These are phyloP conservation scores for Micromonas pusilla DNA, from an alignment of 139 green algal species.

Conservation along the genomic window DNA sequence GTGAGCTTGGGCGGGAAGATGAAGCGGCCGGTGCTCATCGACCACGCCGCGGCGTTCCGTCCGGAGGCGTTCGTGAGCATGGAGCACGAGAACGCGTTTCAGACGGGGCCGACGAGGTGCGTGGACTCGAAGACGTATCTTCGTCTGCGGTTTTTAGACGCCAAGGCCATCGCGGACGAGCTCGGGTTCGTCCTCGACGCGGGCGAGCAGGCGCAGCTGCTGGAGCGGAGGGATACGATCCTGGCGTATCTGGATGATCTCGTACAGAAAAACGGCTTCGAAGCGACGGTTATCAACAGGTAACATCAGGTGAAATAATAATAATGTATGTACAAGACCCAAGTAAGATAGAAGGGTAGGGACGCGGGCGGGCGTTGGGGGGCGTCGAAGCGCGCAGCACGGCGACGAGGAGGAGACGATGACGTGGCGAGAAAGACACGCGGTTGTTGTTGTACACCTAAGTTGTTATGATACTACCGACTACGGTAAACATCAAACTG, in stretches of 20 bases:
- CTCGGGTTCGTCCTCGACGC: conserved; percentile 41
- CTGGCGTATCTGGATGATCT: conserved; percentile 67
- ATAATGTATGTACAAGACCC: no score
- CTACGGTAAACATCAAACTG: no score
- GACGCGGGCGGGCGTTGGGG: no score
- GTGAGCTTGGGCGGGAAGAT: not conserved
- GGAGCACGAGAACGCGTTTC: conserved; percentile 70
- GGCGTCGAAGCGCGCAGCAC: no score
- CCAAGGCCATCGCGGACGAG: conserved; percentile 34
- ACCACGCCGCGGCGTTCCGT: conserved; percentile 73
- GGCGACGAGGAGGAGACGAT: no score
- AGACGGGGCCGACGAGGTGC: conserved; percentile 51
- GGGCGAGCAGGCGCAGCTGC: conserved; percentile 51
- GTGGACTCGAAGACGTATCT: conserved; percentile 67
- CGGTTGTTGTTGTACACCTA: no score
- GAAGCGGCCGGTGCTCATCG: conserved; percentile 59
- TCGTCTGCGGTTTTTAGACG: conserved; percentile 64
- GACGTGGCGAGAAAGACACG: no score
- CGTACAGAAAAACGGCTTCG: conserved; percentile 56
- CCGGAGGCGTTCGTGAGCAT: conserved; percentile 42
- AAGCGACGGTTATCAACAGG: conserved; percentile 41
- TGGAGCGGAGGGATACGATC: conserved; percentile 50
- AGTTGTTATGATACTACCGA: no score
- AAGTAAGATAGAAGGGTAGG: no score
- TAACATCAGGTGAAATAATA: no score